Evolutionary conservation across 257 asterid species (phyloP).

Genomic region (Solanum chiquidenum): DNA sequence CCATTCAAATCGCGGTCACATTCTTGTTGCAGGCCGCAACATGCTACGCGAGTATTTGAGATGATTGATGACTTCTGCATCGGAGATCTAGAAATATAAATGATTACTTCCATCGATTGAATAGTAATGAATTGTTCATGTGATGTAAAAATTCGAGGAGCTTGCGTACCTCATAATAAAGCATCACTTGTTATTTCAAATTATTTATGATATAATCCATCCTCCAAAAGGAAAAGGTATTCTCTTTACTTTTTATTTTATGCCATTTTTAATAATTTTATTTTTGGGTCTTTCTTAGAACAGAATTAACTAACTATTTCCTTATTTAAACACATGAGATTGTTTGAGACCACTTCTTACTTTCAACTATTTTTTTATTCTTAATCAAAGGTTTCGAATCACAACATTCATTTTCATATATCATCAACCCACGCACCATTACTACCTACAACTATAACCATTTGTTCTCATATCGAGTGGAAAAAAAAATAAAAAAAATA

Average conservation of each 20-base stretch:
- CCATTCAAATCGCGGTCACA: neutral
- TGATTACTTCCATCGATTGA: neutral
- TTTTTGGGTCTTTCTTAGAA: too few species aligned
- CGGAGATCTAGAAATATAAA: slow-evolving; percentile 46
- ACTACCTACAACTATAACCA: neutral
- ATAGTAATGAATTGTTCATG: neutral
- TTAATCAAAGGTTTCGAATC: neutral
- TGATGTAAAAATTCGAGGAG: neutral
- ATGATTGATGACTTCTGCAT: slow-evolving; percentile 78
- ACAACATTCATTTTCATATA: neutral
- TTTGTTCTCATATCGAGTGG: neutral
- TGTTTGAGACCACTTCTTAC: neutral
- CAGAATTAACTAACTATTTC: too few species aligned
- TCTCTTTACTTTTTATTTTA: too few species aligned
- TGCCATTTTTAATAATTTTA: too few species aligned
- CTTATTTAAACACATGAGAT: neutral
- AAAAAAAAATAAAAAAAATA: neutral
- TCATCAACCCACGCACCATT: neutral
- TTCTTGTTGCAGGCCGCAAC: slow-evolving; percentile 69
- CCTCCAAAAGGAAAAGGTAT: too few species aligned
- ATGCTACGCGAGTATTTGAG: slow-evolving; percentile 84
- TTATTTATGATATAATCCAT: too few species aligned
- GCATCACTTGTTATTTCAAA: neutral
- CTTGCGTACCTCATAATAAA: neutral
- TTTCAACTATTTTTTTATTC: rapidly evolving